Conservation (phyloP, 164 flowering plant species). For the Kalanchoe fedtschenkoi region DNA sequence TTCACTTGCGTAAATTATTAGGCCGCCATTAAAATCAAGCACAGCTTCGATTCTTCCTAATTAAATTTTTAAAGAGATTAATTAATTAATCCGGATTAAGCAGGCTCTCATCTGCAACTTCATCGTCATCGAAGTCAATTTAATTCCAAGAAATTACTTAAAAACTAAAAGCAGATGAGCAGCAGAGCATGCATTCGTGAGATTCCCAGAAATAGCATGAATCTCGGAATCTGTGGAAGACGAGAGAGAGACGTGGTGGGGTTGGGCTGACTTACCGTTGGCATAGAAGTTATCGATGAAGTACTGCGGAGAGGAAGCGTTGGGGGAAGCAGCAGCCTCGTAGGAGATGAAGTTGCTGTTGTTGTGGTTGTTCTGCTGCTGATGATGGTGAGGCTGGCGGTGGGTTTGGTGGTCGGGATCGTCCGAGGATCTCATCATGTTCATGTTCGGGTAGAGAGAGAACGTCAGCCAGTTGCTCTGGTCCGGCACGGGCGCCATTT, state of each 20-base stretch:
- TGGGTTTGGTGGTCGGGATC: not conserved
- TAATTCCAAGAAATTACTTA: too few relatives aligned
- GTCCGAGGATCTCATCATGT: conserved; percentile 24
- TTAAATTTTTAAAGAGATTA: too few relatives aligned
- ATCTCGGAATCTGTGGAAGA: not conserved
- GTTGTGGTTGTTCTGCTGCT: conserved; percentile 8
- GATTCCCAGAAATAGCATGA: not conserved
- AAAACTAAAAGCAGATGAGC: too few relatives aligned
- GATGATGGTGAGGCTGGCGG: not conserved
- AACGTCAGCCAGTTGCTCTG: conserved; percentile 64
- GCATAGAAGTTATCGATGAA: conserved; percentile 41
- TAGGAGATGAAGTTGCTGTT: conserved; percentile 23
- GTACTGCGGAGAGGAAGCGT: conserved; percentile 29
- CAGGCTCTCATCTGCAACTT: too few relatives aligned
- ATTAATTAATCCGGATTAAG: too few relatives aligned
- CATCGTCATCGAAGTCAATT: too few relatives aligned
- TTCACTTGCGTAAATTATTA: too few relatives aligned
- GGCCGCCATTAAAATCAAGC: too few relatives aligned
- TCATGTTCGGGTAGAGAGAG: conserved; percentile 42
- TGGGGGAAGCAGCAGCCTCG: conserved; percentile 25
- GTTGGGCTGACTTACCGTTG: conserved; percentile 14
- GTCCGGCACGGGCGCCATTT: conserved; percentile 39
- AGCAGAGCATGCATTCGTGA: too few relatives aligned
- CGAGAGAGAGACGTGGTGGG: not conserved
- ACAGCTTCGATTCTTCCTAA: too few relatives aligned